phyloP scores from a whole-genome alignment of 495 filamentous ascomycete species.

The Amorphotheca resinae region DNA sequence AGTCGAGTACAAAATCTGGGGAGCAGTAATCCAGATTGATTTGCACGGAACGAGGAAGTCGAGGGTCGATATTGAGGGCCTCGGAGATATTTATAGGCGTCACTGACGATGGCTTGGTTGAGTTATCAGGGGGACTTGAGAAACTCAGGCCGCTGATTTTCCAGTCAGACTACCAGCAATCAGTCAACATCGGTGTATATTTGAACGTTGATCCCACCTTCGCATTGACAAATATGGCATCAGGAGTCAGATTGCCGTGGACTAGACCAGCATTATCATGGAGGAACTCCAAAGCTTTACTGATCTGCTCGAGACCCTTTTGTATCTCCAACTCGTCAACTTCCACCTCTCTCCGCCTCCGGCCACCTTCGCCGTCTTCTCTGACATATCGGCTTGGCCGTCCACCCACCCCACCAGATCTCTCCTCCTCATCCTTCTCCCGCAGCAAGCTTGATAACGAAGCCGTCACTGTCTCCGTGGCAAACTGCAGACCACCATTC shows the following conservation, averaged over 20 bases:
- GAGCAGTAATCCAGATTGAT: constrained; percentile 86
- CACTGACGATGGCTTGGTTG: constrained; percentile 54
- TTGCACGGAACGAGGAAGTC: constrained; percentile 72
- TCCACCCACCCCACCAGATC: constrained; percentile 47
- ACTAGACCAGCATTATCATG: constrained; percentile 92
- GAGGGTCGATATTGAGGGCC: constrained; percentile 71
- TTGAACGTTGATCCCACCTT: constrained; percentile 44
- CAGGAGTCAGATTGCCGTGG: constrained; percentile 88
- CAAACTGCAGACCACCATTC: constrained; percentile 86
- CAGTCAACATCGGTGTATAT: constrained; percentile 1
- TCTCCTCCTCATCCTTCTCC: constrained; percentile 87
- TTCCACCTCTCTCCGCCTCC: constrained; percentile 70
- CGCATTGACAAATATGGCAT: constrained; percentile 87
- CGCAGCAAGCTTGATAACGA: constrained; percentile 71
- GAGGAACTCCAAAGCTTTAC: constrained; percentile 88
- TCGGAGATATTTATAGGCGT: constrained; percentile 70
- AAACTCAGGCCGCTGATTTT: constrained; percentile 93
- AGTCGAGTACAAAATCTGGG: constrained; percentile 86
- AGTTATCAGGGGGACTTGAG: constrained; percentile 60
- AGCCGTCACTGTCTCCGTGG: constrained; percentile 78
- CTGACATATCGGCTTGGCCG: constrained; percentile 68
- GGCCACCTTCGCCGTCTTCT: constrained; percentile 62
- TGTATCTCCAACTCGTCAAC: constrained; percentile 97
- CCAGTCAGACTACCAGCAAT: constrained; percentile 69
- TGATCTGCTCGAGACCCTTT: constrained; percentile 85